Base-by-base conservation (phyloP, 2,329 filamentous ascomycete species). In the Aspergillus quadrilineatus region DNA sequence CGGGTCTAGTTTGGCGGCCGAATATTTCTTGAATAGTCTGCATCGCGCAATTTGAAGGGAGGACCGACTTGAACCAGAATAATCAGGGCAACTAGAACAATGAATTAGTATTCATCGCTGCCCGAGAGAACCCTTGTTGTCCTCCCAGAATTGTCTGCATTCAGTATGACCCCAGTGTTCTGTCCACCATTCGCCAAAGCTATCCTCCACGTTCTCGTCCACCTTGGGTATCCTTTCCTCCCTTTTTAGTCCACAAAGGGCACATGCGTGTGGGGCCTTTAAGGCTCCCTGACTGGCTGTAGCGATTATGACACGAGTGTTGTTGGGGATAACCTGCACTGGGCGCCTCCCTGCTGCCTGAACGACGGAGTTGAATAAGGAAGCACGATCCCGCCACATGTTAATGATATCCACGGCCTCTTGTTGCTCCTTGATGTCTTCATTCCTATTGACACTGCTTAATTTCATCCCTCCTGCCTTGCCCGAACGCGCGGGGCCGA, bases 121-220 rank as follows among this genome's bases (percentile, higher is more conserved):
- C 61, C 85, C 83, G 62, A 96, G 77, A 56, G 80, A 80, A 52
- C 80, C 80, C 71, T 89, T 89, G 71, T 95, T 88, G 65, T 88
- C 80, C 57, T 88, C 77, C 93, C 93, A 97, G 68, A 96, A 96
- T 60, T 89, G 88, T 70, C 85, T 85, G 74, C 93, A 97, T 17
- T 85, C 83, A 60, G 84, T 79, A 73, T 92, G 89, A 0, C 88
- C 90, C 88, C 91, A 92, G 71, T 93, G 88, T 45, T 97, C 92
- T 42, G 89, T 80, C 93, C 93, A 97, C 90, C 92, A 97, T 77
- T 97, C 93, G 10, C 91, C 92, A 78, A 97, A 97, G 71, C 89
- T 92, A 72, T 97, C 93, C 66, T 93, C 87, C 7, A 95, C 85
- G 28, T 87, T 81, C 51, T 86, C 78, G 67, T 96, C 92, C 34